A percentile compares a stretch with the other conserved stretches of the same genome.
These are phyloP conservation scores for Porcisia hertigi DNA, from an alignment of 208 protist species.

Conservation along the genomic window DNA sequence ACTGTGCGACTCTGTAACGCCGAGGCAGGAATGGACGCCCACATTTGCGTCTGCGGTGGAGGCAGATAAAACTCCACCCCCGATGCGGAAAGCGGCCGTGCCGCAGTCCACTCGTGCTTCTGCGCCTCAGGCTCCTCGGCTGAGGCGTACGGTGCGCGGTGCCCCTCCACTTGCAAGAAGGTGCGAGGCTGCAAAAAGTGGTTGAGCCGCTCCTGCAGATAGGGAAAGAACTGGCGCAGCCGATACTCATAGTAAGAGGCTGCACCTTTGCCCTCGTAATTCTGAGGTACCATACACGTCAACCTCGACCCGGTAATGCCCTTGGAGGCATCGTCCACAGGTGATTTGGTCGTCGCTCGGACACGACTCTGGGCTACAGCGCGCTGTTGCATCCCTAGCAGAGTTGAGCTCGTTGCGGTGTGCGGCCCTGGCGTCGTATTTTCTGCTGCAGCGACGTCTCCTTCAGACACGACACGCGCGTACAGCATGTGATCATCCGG, in stretches of 20 bases:
- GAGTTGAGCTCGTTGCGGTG: not conserved
- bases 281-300: not conserved
- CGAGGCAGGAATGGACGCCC: conserved; percentile 19
- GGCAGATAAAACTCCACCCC: conserved; percentile 50
- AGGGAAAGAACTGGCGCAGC: conserved; percentile 36
- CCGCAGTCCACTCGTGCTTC: not conserved
- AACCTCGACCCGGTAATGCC: not conserved
- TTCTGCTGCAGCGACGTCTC: not conserved
- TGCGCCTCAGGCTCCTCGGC: conserved; percentile 20
- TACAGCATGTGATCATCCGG: conserved; percentile 42
- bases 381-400: conserved; percentile 1
- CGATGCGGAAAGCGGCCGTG: conserved; percentile 8
- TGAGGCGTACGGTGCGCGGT: conserved; percentile 42
- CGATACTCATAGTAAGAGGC: conserved; percentile 58
- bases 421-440: not conserved
- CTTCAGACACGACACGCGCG: conserved; percentile 54
- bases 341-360: conserved; percentile 4
- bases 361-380: conserved; percentile 22
- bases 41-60: conserved; percentile 33
- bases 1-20: not conserved
- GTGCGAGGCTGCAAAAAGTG: conserved; percentile 71
- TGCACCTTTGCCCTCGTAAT: conserved; percentile 11
- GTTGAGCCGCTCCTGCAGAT: conserved; percentile 54
- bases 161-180: conserved; percentile 68
- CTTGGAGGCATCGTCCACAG: not conserved